Evolutionary conservation across 2,329 filamentous ascomycete species (phyloP), one percentile per base, ranked within the genome.

Genomic region (Pyrenochaeta sp.): DNA sequence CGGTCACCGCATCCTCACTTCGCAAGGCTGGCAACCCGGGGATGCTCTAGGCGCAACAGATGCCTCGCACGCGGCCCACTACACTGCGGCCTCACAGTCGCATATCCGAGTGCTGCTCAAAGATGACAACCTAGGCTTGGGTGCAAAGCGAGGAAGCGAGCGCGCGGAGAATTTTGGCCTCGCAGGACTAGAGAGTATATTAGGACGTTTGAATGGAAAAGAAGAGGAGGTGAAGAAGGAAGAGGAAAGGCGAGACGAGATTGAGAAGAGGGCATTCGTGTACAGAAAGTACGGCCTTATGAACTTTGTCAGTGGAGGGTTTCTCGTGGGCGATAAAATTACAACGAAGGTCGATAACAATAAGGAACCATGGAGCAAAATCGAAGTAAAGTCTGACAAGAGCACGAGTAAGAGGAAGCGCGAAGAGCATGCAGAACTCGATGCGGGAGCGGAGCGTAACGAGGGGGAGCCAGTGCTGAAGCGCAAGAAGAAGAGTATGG

Each of bases 11-110:
- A 94, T 98, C 64, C 87, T 99, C 70, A 86, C 88, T 44, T 83
- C 89, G 14, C 92, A 97, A 69, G 95, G 95, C 61, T 99, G 95
- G 95, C 85, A 88, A 56, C 92, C 93, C 0, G 95, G 95, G 31
- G 84, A 89, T 61, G 90, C 86, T 47, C 85, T 99, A 18, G 95
- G 95, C 48, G 90, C 89, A 3, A 84, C 89, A 67, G 83, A 92
- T 72, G 87, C 92, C 7, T 78, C 87, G 0, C 92, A 97, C 67
- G 83, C 90, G 27, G 85, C 87, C 41, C 85, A 90, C 57, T 90
- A 93, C 76, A 93, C 90, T 18, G 85, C 87, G 2, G 92, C 91
- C 35, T 96, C 90, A 74, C 85, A 90, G 21, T 91, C 91, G 2
- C 91, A 96, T 72, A 95, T 98, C 67, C 88, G 90, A 54, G 90